These are phyloP conservation scores for Penicillium lividum DNA, from an alignment of 495 filamentous ascomycete genomes.

Conservation along the genomic window DNA sequence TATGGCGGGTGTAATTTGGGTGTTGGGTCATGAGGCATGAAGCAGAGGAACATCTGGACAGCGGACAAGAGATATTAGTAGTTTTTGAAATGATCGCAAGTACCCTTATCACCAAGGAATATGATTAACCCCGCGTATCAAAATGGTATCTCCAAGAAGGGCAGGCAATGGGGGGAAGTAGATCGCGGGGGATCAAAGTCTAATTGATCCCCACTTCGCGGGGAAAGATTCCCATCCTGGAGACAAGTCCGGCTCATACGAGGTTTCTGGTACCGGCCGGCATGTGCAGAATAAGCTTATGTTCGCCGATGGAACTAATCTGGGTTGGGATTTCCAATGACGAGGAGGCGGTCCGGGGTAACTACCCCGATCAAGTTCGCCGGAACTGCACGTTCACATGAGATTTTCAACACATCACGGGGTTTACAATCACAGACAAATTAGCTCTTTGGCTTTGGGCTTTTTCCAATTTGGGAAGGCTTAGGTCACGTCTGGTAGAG, in stretches of 20 bases:
- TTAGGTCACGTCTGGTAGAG: no score
- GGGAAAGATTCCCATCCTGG: constrained; percentile 4
- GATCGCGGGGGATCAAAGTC: neutral
- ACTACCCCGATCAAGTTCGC: constrained; percentile 2
- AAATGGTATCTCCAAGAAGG: neutral
- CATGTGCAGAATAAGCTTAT: neutral
- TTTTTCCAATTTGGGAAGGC: no score
- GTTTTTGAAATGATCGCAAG: neutral
- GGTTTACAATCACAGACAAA: no score
- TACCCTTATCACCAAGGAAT: neutral
- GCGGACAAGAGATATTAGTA: neutral
- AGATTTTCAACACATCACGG: no score
- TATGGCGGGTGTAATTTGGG: neutral
- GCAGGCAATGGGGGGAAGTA: neutral
- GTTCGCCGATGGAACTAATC: no score
- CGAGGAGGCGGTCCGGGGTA: neutral
- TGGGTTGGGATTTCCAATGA: no score
- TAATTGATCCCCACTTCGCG: neutral
- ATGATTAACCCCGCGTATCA: neutral
- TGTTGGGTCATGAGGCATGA: neutral
- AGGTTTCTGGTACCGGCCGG: neutral
- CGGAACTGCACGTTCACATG: neutral
- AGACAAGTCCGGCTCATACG: neutral
- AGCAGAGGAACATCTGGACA: neutral
- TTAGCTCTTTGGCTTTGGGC: no score